These are phyloP conservation scores for Cornus florida DNA, from an alignment of 148 eudicot species.

Conservation along the genomic window DNA sequence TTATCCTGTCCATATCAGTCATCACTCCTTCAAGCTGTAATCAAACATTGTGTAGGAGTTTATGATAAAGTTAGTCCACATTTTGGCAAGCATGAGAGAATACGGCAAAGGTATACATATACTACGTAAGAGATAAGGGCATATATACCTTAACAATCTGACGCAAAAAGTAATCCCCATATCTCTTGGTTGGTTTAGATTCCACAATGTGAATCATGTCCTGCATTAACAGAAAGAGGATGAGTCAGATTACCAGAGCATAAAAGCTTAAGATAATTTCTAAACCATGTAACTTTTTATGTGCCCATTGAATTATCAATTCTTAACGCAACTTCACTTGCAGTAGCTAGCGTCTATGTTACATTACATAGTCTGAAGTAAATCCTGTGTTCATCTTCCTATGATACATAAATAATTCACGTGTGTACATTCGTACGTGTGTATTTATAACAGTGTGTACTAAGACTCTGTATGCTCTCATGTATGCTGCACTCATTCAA, in stretches of 20 bases:
- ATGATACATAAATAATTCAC: neutral
- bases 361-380: neutral
- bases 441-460: no score
- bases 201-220: conserved; percentile 73
- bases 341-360: neutral
- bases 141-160: conserved; percentile 78
- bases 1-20: conserved; percentile 75
- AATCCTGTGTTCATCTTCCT: neutral
- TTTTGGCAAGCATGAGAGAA: neutral
- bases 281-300: neutral
- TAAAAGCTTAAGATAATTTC: neutral
- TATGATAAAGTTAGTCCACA: neutral
- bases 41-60: neutral
- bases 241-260: neutral
- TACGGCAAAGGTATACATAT: neutral
- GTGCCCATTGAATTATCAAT: neutral
- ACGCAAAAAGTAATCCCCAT: conserved; percentile 88
- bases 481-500: neutral
- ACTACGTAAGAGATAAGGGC: neutral
- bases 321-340: neutral
- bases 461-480: neutral
- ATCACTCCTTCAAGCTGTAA: conserved; percentile 92
- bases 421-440: no score
- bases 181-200: conserved; percentile 71
- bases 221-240: conserved; percentile 37